phyloP scores from a whole-genome alignment of 2,329 filamentous ascomycete genomes.

The Dactylellina parvicollis region DNA sequence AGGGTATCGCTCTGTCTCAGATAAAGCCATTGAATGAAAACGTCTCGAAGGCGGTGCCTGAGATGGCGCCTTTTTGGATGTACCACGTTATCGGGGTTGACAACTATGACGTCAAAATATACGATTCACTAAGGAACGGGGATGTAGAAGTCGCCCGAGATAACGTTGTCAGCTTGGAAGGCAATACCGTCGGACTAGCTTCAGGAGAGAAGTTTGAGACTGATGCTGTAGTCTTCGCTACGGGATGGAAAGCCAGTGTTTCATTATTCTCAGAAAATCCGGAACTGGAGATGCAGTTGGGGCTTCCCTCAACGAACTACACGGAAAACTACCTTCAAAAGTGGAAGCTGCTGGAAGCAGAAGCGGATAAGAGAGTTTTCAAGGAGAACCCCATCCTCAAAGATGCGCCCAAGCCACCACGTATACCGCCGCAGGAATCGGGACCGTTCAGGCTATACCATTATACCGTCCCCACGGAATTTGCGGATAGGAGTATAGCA shows the following conservation, averaged over 20 bases:
- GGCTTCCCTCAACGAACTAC: slow-evolving; percentile 32
- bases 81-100: slow-evolving; percentile 50
- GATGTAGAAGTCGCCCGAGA: slow-evolving; percentile 36
- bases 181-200: slow-evolving; percentile 16
- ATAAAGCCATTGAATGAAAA: slow-evolving; percentile 37
- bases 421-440: slow-evolving; percentile 45
- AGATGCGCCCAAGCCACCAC: slow-evolving; percentile 31
- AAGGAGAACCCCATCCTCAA: slow-evolving; percentile 45
- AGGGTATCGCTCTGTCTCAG: slow-evolving; percentile 12
- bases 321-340: slow-evolving; percentile 41
- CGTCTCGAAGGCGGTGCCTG: slow-evolving; percentile 25
- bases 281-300: slow-evolving; percentile 41
- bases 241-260: slow-evolving; percentile 43
- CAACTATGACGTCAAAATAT: slow-evolving; percentile 49
- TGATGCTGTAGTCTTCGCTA: slow-evolving; percentile 41
- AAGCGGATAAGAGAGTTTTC: slow-evolving; percentile 45
- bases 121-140: slow-evolving; percentile 35
- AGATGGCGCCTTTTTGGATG: slow-evolving; percentile 48
- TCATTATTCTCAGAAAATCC: slow-evolving; percentile 40
- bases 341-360: slow-evolving; percentile 40
- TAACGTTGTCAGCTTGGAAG: slow-evolving; percentile 16
- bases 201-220: slow-evolving; percentile 40
- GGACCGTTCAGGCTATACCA: slow-evolving; percentile 50
- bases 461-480: slow-evolving; percentile 45
- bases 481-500: slow-evolving; percentile 42